Percentiles rank a stretch among this genome's conserved stretches.
Conservation (phyloP, 2,329 filamentous ascomycete species). For the Colletotrichum sp. region DNA sequence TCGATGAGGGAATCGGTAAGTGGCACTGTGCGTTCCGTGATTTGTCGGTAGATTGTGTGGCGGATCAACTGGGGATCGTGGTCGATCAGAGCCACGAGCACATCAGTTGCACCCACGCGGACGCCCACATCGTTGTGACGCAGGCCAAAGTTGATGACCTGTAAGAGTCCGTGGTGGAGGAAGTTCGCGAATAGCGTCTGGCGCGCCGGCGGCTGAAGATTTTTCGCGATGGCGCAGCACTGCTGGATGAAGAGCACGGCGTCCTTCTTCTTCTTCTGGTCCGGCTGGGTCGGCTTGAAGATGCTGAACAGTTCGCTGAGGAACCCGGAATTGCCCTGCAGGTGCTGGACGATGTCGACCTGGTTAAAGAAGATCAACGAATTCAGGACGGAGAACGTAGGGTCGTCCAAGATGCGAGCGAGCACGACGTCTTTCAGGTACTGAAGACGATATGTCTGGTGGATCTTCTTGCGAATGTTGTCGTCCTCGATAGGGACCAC, state of each 20-base stretch:
- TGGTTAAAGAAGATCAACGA: constrained; percentile 99
- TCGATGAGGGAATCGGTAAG: constrained; percentile 94
- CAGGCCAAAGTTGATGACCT: constrained; percentile 90
- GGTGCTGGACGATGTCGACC: constrained; percentile 93
- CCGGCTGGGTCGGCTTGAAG: constrained; percentile 70
- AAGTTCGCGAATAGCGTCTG: constrained; percentile 89
- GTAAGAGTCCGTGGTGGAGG: constrained; percentile 82
- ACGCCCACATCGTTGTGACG: constrained; percentile 84
- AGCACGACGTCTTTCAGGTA: constrained; percentile 99
- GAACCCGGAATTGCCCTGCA: constrained; percentile 82
- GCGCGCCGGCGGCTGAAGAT: constrained; percentile 82
- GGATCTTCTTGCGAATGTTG: constrained; percentile 85
- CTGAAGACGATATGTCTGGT: constrained; percentile 93
- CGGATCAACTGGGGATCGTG: constrained; percentile 96
- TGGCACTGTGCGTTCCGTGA: constrained; percentile 83
- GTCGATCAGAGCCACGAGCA: constrained; percentile 92
- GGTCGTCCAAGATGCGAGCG: constrained; percentile 93
- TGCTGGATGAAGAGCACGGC: constrained; percentile 97
- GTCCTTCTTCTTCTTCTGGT: constrained; percentile 82
- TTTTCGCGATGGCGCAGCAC: constrained; percentile 93
- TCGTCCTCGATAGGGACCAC: constrained; percentile 91
- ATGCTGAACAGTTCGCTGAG: constrained; percentile 87
- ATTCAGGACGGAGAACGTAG: constrained; percentile 96
- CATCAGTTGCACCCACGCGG: constrained; percentile 90
- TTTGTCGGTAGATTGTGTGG: constrained; percentile 88